phyloP scores from a whole-genome alignment of 1,139 yeast genomes.

The Yamadazyma siamensis region DNA sequence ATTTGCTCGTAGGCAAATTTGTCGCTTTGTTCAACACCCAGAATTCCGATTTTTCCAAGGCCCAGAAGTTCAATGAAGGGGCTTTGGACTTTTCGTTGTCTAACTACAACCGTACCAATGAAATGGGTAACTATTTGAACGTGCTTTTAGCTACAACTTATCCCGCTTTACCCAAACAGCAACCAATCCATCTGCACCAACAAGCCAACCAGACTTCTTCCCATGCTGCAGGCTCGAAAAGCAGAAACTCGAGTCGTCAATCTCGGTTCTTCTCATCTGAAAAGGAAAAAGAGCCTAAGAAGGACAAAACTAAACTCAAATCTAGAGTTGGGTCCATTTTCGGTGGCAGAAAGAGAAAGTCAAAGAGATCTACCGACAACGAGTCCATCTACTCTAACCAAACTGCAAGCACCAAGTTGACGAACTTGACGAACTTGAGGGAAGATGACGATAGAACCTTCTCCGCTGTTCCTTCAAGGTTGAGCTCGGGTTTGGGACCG shows the following conservation, averaged over 20 bases:
- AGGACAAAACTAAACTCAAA: conserved; percentile 47
- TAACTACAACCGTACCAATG: conserved; percentile 36
- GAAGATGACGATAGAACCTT: conserved; percentile 7
- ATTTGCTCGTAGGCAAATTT: conserved; percentile 64
- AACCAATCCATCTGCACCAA: background rate
- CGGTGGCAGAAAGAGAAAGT: conserved; percentile 54
- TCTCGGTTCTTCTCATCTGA: conserved; percentile 9
- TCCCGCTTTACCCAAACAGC: conserved; percentile 7
- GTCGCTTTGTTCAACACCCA: conserved; percentile 66
- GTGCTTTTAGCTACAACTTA: conserved; percentile 26
- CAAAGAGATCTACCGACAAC: conserved; percentile 30
- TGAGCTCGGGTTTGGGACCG: background rate
- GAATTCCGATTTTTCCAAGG: conserved; percentile 36
- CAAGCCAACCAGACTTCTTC: background rate
- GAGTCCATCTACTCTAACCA: conserved; percentile 26
- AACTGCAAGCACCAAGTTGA: conserved; percentile 16
- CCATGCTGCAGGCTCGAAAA: background rate
- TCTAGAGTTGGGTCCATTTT: conserved; percentile 86
- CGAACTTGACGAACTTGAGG: conserved; percentile 15
- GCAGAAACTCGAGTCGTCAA: conserved; percentile 8
- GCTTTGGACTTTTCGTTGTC: conserved; percentile 63
- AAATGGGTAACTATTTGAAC: conserved; percentile 37
- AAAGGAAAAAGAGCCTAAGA: conserved; percentile 10
- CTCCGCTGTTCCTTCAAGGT: too few relatives aligned
- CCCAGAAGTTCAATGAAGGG: conserved; percentile 51